A percentile compares a stretch with the other conserved stretches of the same genome.
phyloP scores from a whole-genome alignment of 2,329 filamentous ascomycete genomes.

The Cadophora sp. region DNA sequence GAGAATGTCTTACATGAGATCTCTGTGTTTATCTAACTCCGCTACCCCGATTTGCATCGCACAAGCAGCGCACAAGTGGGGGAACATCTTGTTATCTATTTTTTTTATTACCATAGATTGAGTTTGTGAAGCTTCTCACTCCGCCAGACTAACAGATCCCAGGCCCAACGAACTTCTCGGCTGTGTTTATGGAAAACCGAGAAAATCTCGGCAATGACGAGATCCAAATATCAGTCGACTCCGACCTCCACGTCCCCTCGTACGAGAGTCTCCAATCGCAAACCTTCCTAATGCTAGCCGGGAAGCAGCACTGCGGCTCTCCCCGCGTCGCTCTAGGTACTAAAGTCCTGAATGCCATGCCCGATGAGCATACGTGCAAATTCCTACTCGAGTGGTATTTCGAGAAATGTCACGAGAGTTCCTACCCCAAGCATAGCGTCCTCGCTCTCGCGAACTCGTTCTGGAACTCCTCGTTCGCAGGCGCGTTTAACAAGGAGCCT shows the following conservation, averaged over 20 bases:
- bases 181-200: slow-evolving; percentile 43
- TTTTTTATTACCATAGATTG: neutral
- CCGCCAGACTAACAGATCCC: slow-evolving; percentile 21
- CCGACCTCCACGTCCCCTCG: slow-evolving; percentile 28
- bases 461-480: slow-evolving; percentile 35
- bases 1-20: neutral
- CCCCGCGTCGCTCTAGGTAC: slow-evolving; percentile 39
- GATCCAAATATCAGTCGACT: slow-evolving; percentile 40
- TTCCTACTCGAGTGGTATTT: slow-evolving; percentile 39
- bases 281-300: slow-evolving; percentile 41
- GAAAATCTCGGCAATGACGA: slow-evolving; percentile 38
- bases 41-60: neutral
- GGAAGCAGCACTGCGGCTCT: slow-evolving; percentile 32
- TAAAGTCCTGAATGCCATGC: slow-evolving; percentile 39
- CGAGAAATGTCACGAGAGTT: slow-evolving; percentile 32
- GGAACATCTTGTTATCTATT: neutral
- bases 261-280: slow-evolving; percentile 40
- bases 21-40: slow-evolving; percentile 13
- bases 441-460: slow-evolving; percentile 33
- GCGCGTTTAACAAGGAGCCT: slow-evolving; percentile 30
- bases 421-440: slow-evolving; percentile 30
- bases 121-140: neutral
- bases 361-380: slow-evolving; percentile 39
- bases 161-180: slow-evolving; percentile 44
- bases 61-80: slow-evolving; percentile 12